phyloP scores from a whole-genome alignment of 148 eudicot genomes.

The Camellia japonica region DNA sequence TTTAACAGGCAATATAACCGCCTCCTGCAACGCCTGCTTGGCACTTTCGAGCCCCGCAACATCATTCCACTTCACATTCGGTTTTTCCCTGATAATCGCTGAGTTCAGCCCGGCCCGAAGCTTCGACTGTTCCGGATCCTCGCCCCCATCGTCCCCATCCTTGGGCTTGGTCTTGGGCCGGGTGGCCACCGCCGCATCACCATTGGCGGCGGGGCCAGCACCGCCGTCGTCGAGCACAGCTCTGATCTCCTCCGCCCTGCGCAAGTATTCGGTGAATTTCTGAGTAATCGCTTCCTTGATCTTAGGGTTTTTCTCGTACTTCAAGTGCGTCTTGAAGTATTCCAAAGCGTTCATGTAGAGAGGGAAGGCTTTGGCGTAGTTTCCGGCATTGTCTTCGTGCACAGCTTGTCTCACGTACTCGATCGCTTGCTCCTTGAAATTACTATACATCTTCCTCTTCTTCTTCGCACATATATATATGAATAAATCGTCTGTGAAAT shows the following conservation, averaged over 20 bases:
- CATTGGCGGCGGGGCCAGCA: slow-evolving; percentile 57
- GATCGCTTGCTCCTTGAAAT: slow-evolving; percentile 97
- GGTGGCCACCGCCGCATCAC: slow-evolving; percentile 79
- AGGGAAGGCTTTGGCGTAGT: slow-evolving; percentile 90
- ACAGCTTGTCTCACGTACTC: slow-evolving; percentile 95
- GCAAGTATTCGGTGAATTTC: slow-evolving; percentile 88
- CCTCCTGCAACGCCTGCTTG: slow-evolving; percentile 96
- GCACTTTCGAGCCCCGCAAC: slow-evolving; percentile 98
- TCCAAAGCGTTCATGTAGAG: slow-evolving; percentile 93
- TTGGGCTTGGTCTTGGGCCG: slow-evolving; percentile 78
- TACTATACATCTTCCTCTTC: slow-evolving; percentile 65
- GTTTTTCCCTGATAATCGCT: slow-evolving; percentile 91
- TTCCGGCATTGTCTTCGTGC: slow-evolving; percentile 88
- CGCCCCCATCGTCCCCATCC: slow-evolving; percentile 71
- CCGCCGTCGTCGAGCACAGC: slow-evolving; percentile 90
- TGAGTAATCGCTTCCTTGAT: slow-evolving; percentile 85
- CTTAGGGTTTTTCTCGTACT: slow-evolving; percentile 95
- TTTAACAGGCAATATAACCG: slow-evolving; percentile 93
- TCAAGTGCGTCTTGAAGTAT: slow-evolving; percentile 84
- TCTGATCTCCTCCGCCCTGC: slow-evolving; percentile 95
- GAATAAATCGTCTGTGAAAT: background rate
- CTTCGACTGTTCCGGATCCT: slow-evolving; percentile 82
- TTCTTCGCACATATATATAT: background rate
- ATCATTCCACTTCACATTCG: slow-evolving; percentile 94
- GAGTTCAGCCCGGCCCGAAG: slow-evolving; percentile 81